Percentiles rank a stretch among this genome's conserved stretches.
Evolutionary conservation across 768 basidiomycete genomes (phyloP).

Genomic region (Lentinula aciculospora): DNA sequence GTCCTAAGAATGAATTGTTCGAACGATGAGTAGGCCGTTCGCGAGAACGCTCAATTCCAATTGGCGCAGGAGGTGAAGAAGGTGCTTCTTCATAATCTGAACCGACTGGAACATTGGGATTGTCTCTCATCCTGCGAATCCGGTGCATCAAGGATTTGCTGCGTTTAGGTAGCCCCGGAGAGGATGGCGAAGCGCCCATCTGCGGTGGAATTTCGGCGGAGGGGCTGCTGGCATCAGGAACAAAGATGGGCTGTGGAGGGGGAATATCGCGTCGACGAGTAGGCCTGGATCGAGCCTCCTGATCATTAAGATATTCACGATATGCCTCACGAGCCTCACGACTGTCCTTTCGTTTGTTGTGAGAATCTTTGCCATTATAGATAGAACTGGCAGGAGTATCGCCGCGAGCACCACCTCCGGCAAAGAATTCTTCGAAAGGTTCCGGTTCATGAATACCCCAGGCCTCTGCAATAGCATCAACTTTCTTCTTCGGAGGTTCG

Average conservation of each 20-base stretch:
- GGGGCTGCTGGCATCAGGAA: constrained; percentile 43
- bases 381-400: constrained; percentile 65
- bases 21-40: constrained; percentile 62
- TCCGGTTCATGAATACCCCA: constrained; percentile 94
- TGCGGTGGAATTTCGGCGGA: constrained; percentile 25
- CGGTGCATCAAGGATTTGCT: constrained; percentile 84
- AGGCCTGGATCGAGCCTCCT: constrained; percentile 16
- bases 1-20: constrained; percentile 74
- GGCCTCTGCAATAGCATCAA: constrained; percentile 85
- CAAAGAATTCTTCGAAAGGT: constrained; percentile 86
- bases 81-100: constrained; percentile 38
- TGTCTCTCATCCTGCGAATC: constrained; percentile 83
- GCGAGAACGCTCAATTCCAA: constrained; percentile 17
- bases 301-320: constrained; percentile 38
- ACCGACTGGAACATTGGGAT: constrained; percentile 74
- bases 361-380: constrained; percentile 57
- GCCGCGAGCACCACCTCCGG: constrained; percentile 60
- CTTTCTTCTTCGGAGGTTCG: constrained; percentile 74
- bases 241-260: constrained; percentile 80
- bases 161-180: constrained; percentile 56
- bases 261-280: constrained; percentile 54
- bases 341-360: constrained; percentile 40
- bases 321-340: constrained; percentile 46
- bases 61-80: constrained; percentile 25
- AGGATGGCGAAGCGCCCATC: constrained; percentile 33